Percentiles rank a stretch among this genome's conserved stretches.
phyloP scores from a whole-genome alignment of 495 filamentous ascomycete genomes.

The Xeromyces bisporus region DNA sequence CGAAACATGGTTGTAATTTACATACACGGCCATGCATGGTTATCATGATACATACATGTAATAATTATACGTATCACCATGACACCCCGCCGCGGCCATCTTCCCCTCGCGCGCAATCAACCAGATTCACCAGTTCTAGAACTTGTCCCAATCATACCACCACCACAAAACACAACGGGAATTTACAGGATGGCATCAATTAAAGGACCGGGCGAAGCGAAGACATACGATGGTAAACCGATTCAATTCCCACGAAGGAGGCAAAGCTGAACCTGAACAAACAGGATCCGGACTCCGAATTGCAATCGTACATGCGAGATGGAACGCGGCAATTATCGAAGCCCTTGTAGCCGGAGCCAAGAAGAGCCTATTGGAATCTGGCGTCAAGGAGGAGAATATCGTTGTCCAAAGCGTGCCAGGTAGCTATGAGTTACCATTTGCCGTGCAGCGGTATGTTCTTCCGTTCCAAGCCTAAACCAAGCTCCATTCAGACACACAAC shows the following conservation, averaged over 20 bases:
- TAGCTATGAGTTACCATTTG: slow-evolving; percentile 82
- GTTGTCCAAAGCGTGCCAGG: slow-evolving; percentile 78
- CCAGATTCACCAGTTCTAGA: too few relatives aligned
- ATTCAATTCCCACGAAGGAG: too few relatives aligned
- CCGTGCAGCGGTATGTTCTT: slow-evolving; percentile 50
- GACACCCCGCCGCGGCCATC: too few relatives aligned
- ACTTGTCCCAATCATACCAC: too few relatives aligned
- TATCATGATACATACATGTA: too few relatives aligned
- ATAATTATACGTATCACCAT: too few relatives aligned
- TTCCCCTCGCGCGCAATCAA: too few relatives aligned
- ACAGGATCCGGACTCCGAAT: slow-evolving; percentile 74
- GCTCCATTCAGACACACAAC: too few relatives aligned
- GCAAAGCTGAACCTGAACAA: too few relatives aligned
- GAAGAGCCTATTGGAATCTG: slow-evolving; percentile 43
- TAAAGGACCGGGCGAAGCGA: slow-evolving; percentile 43
- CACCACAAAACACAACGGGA: background rate
- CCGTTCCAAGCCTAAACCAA: background rate
- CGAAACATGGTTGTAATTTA: too few relatives aligned
- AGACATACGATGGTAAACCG: slow-evolving; percentile 31
- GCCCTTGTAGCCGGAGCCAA: slow-evolving; percentile 59
- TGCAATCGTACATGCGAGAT: slow-evolving; percentile 87
- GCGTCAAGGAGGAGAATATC: slow-evolving; percentile 78
- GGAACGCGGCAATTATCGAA: slow-evolving; percentile 71
- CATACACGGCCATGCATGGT: too few relatives aligned
- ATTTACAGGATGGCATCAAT: slow-evolving; percentile 21